Evolutionary conservation across 495 filamentous ascomycete species (phyloP).

Genomic region (Thermothielavioides terrestris): DNA sequence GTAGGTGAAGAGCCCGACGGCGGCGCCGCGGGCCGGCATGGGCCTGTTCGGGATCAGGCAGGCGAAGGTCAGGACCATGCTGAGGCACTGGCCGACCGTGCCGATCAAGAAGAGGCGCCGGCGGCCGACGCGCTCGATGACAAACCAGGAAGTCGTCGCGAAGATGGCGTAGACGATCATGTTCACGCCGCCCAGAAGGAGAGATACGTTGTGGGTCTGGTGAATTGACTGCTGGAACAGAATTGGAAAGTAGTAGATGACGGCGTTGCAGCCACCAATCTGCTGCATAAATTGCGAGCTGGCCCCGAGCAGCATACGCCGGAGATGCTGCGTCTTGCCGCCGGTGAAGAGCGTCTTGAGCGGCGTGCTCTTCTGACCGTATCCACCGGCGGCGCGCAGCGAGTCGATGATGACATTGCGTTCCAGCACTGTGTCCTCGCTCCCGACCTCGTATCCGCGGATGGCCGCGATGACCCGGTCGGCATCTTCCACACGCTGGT

Average conservation of each 20-base stretch:
- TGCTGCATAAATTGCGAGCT: conserved; percentile 72
- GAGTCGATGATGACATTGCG: conserved; percentile 56
- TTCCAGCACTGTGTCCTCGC: conserved; percentile 47
- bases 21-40: conserved; percentile 55
- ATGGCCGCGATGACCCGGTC: conserved; percentile 63
- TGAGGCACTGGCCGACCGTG: conserved; percentile 56
- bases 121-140: conserved; percentile 65
- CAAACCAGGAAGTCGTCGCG: conserved; percentile 70
- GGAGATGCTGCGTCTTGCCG: conserved; percentile 58
- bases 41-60: conserved; percentile 54
- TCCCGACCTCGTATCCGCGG: conserved; percentile 48
- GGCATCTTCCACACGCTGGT: conserved; percentile 59
- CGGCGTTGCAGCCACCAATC: conserved; percentile 65
- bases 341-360: conserved; percentile 49
- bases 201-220: conserved; percentile 48
- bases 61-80: conserved; percentile 69
- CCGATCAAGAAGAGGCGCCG: conserved; percentile 64
- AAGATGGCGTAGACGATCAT: conserved; percentile 73
- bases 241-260: conserved; percentile 78
- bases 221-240: conserved; percentile 60
- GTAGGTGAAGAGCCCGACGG: conserved; percentile 70
- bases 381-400: conserved; percentile 53
- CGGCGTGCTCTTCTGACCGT: conserved; percentile 45
- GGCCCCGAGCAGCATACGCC: conserved; percentile 52
- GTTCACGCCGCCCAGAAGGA: conserved; percentile 71